A percentile compares a stretch with the other conserved stretches of the same genome.
Conservation (phyloP, 129 eudicot species). For the Gnaphalium uliginosum region DNA sequence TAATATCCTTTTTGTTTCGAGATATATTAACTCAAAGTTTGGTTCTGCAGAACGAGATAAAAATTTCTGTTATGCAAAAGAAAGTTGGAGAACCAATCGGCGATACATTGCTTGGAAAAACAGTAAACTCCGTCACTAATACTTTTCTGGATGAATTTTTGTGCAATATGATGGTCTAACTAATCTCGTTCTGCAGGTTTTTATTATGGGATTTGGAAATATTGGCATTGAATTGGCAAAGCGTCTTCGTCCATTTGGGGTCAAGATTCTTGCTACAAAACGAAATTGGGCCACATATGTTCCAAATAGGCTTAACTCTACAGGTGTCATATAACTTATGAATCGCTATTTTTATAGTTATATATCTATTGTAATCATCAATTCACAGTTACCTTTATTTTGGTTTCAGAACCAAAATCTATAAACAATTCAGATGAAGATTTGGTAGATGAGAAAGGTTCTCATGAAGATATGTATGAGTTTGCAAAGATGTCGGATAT, state of each 20-base stretch:
- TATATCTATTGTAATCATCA: not conserved
- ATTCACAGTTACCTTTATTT: not conserved
- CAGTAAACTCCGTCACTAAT: slow-evolving; percentile 14
- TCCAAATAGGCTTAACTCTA: slow-evolving; percentile 21
- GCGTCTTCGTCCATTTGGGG: slow-evolving; percentile 89
- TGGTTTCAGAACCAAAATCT: slow-evolving; percentile 31
- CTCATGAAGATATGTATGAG: slow-evolving; percentile 55
- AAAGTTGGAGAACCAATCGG: slow-evolving; percentile 82
- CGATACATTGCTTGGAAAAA: slow-evolving; percentile 72
- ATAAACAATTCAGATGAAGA: slow-evolving; percentile 39
- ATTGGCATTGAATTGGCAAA: slow-evolving; percentile 83
- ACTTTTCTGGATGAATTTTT: no score
- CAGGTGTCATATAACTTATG: slow-evolving; percentile 28
- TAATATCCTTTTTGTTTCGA: no score
- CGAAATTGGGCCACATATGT: slow-evolving; percentile 60
- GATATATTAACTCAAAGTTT: not conserved
- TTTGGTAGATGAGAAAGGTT: slow-evolving; percentile 84
- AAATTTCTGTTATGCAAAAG: slow-evolving; percentile 59
- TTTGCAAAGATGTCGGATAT: slow-evolving; percentile 80
- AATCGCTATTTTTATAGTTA: not conserved
- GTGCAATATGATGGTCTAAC: no score
- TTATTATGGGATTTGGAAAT: slow-evolving; percentile 86
- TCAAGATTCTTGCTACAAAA: slow-evolving; percentile 84
- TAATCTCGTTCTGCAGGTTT: slow-evolving; percentile 41
- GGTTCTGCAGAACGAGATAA: slow-evolving; percentile 66